phyloP scores from a whole-genome alignment of 306 rosid genomes.

The Comarum palustre region DNA sequence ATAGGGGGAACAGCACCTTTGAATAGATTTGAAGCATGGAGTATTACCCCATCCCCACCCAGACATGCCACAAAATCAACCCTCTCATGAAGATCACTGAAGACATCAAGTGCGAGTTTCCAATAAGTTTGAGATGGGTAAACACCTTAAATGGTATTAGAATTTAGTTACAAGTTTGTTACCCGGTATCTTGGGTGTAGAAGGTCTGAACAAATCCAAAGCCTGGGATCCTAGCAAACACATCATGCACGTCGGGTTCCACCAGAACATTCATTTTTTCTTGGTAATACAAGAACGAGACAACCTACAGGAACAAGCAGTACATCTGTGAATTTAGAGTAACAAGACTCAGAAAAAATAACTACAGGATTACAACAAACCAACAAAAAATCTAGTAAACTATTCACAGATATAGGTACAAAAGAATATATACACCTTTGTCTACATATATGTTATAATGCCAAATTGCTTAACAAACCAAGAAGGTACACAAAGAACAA shows the following conservation, averaged over 20 bases:
- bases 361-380: constrained; percentile 1
- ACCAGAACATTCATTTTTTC: constrained; percentile 88
- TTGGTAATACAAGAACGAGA: constrained; percentile 72
- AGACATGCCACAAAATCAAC: constrained; percentile 97
- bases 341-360: not conserved
- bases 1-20: constrained; percentile 90
- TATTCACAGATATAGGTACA: not conserved
- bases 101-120: constrained; percentile 36
- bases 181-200: constrained; percentile 91
- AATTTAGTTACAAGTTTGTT: constrained; percentile 30
- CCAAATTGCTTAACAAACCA: constrained; percentile 1
- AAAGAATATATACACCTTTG: not conserved
- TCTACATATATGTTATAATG: not conserved
- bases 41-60: constrained; percentile 99
- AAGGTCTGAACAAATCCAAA: constrained; percentile 97
- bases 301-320: constrained; percentile 53
- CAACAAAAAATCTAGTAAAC: not conserved
- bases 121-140: constrained; percentile 21
- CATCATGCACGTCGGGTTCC: constrained; percentile 94
- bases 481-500: constrained; percentile 2
- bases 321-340: not conserved
- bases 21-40: constrained; percentile 90
- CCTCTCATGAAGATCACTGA: constrained; percentile 89
- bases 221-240: constrained; percentile 90
- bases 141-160: constrained; percentile 15